phyloP scores from a whole-genome alignment of 2,329 filamentous ascomycete genomes.

The Epichloe uncinata region DNA sequence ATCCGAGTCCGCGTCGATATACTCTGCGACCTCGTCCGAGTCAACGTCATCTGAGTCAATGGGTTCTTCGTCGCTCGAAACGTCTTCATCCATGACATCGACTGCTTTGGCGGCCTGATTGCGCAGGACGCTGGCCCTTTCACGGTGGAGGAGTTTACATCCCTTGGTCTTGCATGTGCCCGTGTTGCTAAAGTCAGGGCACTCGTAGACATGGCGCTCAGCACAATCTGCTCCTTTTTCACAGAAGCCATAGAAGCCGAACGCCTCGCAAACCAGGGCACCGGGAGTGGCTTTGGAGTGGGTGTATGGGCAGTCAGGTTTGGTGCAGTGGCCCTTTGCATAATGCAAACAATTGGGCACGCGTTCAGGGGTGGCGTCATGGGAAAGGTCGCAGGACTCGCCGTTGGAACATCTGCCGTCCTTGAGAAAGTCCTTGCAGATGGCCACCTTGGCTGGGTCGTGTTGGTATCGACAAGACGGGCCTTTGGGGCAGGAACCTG shows the following conservation, averaged over 20 bases:
- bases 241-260: slow-evolving; percentile 82
- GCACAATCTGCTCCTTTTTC: slow-evolving; percentile 64
- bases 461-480: slow-evolving; percentile 69
- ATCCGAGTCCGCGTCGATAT: slow-evolving; percentile 41
- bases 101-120: slow-evolving; percentile 43
- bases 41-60: slow-evolving; percentile 67
- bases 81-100: slow-evolving; percentile 45
- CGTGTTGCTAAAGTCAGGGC: slow-evolving; percentile 87
- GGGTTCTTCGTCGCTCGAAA: slow-evolving; percentile 65
- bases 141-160: slow-evolving; percentile 78
- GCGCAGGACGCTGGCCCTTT: slow-evolving; percentile 69
- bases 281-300: slow-evolving; percentile 67
- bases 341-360: slow-evolving; percentile 84
- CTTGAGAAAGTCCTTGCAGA: slow-evolving; percentile 78
- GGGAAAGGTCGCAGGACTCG: slow-evolving; percentile 77
- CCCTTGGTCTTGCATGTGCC: slow-evolving; percentile 69
- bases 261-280: slow-evolving; percentile 70
- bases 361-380: slow-evolving; percentile 71
- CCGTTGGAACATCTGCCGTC: slow-evolving; percentile 67
- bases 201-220: slow-evolving; percentile 82
- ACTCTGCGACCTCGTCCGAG: slow-evolving; percentile 60
- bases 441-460: slow-evolving; percentile 73
- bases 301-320: slow-evolving; percentile 72
- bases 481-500: slow-evolving; percentile 79
- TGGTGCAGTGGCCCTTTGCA: slow-evolving; percentile 79